Base-by-base conservation (phyloP, 345 rosid species). In the Populus nigra region DNA sequence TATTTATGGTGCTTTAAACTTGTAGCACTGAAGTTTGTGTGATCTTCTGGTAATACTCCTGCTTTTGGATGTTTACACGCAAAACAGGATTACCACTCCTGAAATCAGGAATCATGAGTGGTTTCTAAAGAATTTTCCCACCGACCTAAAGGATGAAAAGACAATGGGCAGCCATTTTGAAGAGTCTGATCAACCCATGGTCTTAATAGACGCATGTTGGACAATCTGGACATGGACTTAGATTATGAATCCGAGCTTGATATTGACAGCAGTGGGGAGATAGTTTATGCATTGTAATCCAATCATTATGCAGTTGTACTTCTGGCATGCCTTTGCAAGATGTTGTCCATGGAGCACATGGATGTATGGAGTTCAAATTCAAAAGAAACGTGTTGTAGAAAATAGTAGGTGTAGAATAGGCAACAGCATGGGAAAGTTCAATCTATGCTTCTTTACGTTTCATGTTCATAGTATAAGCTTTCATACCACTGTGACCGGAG, bases 201-300 rank as follows among this genome's bases (percentile, higher is more conserved):
- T 23, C 68, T 71, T n/a, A 66, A 75, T 41, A 79, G 27, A 16
- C 78, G 49, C 23, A 65, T 82, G 79, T 45, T 68, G 12, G 85
- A 82, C 66, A 78, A 71, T 43, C 79, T 82, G 20, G 85, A 82
- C 73, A 74, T 82, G 79, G 85, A 82, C 74, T 71, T 82, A 1
- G 85, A 82, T 71, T 82, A 82, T 45, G 85, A 82, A 71, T 82
- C 85, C 17, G 85, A 82, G 85, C 76, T 78, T 49, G 85, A 82
- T 71, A 66, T 82, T 1, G 85, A 82, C 63, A 82, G 85, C 78
- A 82, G 82, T 5, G 85, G 82, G 43, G 85, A 82, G 70, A 78
- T 82, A 29, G 76, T 82, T 45, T 78, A 75, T 74, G 85, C 85
- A 50, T 20, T 71, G 27, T 75, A 57, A 82, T 23, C 39, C 15